A percentile compares a stretch with the other conserved stretches of the same genome.
phyloP scores from a whole-genome alignment of 129 eudicot species.

The Oenanthe sinensis region DNA sequence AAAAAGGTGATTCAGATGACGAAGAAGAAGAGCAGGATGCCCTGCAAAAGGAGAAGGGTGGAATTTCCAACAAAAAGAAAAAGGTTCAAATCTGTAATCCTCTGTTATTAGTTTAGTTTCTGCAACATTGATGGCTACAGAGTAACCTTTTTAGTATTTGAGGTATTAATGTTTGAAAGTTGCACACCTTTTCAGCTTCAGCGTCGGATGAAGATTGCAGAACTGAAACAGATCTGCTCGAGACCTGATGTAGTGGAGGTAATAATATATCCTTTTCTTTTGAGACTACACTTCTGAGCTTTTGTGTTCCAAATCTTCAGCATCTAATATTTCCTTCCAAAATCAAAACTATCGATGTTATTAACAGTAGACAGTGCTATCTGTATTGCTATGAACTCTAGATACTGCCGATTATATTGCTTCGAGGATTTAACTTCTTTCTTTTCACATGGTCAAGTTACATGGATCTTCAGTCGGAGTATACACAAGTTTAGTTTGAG shows the following conservation, averaged over 20 bases:
- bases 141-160: conserved; percentile 1
- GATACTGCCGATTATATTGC: background rate
- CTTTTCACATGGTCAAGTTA: background rate
- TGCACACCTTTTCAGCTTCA: conserved; percentile 55
- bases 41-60: conserved; percentile 67
- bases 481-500: background rate
- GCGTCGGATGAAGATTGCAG: conserved; percentile 97
- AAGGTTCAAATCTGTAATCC: conserved; percentile 42
- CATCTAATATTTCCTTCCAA: background rate
- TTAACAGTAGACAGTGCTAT: background rate
- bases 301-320: background rate
- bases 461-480: background rate
- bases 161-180: background rate
- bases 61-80: conserved; percentile 89
- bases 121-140: background rate
- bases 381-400: background rate
- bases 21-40: conserved; percentile 90
- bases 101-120: background rate
- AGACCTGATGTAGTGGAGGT: conserved; percentile 99
- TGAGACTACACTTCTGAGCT: background rate
- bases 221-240: conserved; percentile 79
- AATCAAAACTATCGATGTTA: background rate
- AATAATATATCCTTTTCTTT: background rate
- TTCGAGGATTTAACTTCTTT: background rate
- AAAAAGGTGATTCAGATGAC: conserved; percentile 78